These are phyloP conservation scores for Catharanthus roseus DNA, from an alignment of 257 asterid species.

Conservation along the genomic window DNA sequence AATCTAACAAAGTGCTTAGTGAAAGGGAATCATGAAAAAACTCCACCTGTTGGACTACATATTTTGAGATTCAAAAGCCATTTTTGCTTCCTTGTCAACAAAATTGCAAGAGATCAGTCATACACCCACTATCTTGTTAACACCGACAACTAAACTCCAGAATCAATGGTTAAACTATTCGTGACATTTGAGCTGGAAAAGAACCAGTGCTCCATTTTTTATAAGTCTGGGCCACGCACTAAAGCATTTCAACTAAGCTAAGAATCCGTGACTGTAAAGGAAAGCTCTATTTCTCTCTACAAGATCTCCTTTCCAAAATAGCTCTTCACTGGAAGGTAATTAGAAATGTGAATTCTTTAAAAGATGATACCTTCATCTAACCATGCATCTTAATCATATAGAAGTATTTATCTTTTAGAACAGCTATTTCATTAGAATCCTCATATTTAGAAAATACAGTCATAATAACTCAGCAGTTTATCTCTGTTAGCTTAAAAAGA, in stretches of 20 bases:
- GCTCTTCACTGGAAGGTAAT: neutral
- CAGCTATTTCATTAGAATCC: neutral
- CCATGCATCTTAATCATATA: neutral
- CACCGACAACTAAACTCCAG: neutral
- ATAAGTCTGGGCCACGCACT: neutral
- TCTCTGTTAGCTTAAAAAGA: neutral
- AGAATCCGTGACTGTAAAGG: neutral
- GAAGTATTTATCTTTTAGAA: neutral
- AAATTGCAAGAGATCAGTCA: neutral
- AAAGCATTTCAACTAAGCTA: neutral
- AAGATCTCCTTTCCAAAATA: neutral
- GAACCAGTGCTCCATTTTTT: no score
- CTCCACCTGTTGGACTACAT: neutral
- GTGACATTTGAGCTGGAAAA: neutral
- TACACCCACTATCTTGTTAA: neutral
- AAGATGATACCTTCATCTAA: neutral
- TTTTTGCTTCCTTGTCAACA: neutral
- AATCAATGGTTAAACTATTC: no score
- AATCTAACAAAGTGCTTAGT: neutral
- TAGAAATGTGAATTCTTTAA: neutral
- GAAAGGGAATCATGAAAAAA: neutral
- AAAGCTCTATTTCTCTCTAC: neutral
- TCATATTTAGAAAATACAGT: neutral
- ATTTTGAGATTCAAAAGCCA: neutral
- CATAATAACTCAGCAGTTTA: neutral